phyloP scores from a whole-genome alignment of 257 asterid species.

The Solanum microdontum region DNA sequence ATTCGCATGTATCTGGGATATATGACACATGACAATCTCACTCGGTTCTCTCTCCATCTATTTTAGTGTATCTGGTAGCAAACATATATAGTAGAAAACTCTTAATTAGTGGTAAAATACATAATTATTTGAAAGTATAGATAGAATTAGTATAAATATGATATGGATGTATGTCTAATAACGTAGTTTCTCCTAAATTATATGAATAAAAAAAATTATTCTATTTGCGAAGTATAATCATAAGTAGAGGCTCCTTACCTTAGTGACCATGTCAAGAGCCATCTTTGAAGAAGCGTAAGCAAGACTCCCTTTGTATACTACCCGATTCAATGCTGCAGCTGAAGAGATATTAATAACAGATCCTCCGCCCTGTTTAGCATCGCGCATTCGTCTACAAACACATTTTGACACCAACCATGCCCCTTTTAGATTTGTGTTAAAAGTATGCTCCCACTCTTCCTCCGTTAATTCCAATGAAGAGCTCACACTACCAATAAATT shows the following conservation, averaged over 20 bases:
- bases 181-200: no score
- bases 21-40: no score
- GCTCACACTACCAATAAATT: not conserved
- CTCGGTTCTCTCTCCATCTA: no score
- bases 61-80: no score
- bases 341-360: not conserved
- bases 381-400: not conserved
- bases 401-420: not conserved
- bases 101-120: not conserved
- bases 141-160: no score
- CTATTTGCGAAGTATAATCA: not conserved
- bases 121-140: no score
- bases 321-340: not conserved
- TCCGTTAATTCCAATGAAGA: not conserved
- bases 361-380: not conserved
- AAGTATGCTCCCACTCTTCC: not conserved
- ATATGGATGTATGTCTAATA: no score
- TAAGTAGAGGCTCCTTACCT: not conserved
- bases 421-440: not conserved
- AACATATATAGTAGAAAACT: no score
- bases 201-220: not conserved
- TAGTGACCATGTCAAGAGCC: not conserved
- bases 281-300: conserved; percentile 18
- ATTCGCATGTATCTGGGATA: no score
- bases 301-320: conserved; percentile 5